A percentile compares a stretch with the other conserved stretches of the same genome.
These are phyloP conservation scores for Vickermania spadyakhi DNA, from an alignment of 208 protist genomes.

Conservation along the genomic window DNA sequence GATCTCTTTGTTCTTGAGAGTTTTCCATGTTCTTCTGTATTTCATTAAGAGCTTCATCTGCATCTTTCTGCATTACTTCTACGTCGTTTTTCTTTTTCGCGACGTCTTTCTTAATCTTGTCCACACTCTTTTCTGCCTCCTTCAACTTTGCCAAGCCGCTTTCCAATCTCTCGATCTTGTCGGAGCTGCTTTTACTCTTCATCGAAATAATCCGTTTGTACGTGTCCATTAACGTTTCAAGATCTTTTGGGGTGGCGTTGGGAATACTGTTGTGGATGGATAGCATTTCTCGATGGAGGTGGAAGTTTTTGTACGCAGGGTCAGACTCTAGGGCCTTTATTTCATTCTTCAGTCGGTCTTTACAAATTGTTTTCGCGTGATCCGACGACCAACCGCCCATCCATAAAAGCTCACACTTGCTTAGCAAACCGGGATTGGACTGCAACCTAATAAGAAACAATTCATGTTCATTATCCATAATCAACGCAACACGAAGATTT, in stretches of 20 bases:
- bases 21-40: conserved; percentile 94
- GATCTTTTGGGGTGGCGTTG: conserved; percentile 74
- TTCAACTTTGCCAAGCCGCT: conserved; percentile 92
- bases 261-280: conserved; percentile 66
- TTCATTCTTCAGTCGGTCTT: conserved; percentile 53
- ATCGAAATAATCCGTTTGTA: conserved; percentile 66
- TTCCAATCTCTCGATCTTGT: conserved; percentile 74
- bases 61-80: conserved; percentile 89
- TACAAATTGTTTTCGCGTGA: conserved; percentile 79
- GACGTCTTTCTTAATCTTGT: conserved; percentile 86
- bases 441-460: conserved; percentile 87
- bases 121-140: conserved; percentile 89
- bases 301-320: conserved; percentile 63
- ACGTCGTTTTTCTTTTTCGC: conserved; percentile 82
- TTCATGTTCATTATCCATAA: conserved; percentile 88
- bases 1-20: conserved; percentile 87
- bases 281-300: conserved; percentile 78
- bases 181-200: conserved; percentile 68
- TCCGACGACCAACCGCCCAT: conserved; percentile 89
- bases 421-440: conserved; percentile 93
- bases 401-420: conserved; percentile 92
- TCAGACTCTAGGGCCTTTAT: conserved; percentile 57
- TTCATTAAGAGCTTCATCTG: conserved; percentile 89
- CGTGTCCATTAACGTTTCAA: conserved; percentile 75
- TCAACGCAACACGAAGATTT: conserved; percentile 92